These are phyloP conservation scores for Fusarium sp. DNA, from an alignment of 2,329 filamentous ascomycete genomes.

Conservation along the genomic window DNA sequence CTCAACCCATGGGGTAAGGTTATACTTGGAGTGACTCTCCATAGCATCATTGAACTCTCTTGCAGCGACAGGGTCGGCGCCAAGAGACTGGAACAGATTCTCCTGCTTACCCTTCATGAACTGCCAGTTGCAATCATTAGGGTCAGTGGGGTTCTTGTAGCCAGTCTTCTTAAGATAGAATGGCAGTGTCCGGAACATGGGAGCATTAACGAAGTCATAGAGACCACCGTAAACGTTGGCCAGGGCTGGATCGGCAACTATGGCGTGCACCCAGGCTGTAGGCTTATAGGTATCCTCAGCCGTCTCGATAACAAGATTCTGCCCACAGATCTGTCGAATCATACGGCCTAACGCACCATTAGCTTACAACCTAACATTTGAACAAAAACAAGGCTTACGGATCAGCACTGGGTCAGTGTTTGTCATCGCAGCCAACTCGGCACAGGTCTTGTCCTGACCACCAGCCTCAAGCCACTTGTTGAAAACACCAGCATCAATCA, in stretches of 20 bases:
- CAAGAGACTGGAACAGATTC: slow-evolving; percentile 50
- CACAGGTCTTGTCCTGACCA: slow-evolving; percentile 45
- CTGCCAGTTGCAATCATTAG: slow-evolving; percentile 50
- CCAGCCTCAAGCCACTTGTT: slow-evolving; percentile 50
- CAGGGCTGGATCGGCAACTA: slow-evolving; percentile 47
- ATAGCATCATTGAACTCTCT: slow-evolving; percentile 52
- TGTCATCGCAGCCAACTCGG: slow-evolving; percentile 49
- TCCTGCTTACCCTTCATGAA: slow-evolving; percentile 43
- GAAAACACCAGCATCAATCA: slow-evolving; percentile 54
- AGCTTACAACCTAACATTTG: neutral
- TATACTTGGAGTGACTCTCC: slow-evolving; percentile 53
- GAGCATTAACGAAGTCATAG: slow-evolving; percentile 49
- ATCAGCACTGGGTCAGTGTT: slow-evolving; percentile 50
- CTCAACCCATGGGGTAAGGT: slow-evolving; percentile 52
- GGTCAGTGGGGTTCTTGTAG: slow-evolving; percentile 51
- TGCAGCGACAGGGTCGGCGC: slow-evolving; percentile 44
- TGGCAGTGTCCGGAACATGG: slow-evolving; percentile 49
- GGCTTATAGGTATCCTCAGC: slow-evolving; percentile 50
- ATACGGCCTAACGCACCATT: slow-evolving; percentile 44
- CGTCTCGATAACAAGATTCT: slow-evolving; percentile 50
- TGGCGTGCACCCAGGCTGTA: slow-evolving; percentile 48
- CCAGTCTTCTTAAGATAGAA: slow-evolving; percentile 48
- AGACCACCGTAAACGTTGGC: slow-evolving; percentile 49
- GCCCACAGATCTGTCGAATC: slow-evolving; percentile 51
- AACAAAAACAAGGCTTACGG: slow-evolving; percentile 33